Conservation (phyloP, 2,329 filamentous ascomycete genomes). For the Fusarium brachygibbosum region DNA sequence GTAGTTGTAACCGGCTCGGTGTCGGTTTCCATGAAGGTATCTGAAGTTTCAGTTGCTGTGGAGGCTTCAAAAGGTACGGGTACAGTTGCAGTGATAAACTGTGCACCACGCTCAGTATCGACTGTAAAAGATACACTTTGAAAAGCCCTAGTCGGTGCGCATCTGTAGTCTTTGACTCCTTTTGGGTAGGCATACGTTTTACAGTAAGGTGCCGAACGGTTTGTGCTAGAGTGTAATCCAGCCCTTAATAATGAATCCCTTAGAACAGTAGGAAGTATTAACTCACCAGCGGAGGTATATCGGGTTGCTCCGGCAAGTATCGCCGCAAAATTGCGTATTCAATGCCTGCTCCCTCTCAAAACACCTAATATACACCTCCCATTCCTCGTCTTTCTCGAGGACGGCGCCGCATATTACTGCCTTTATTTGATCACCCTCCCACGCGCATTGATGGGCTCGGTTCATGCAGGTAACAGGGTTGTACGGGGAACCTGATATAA, state of each 20-base stretch:
- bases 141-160: slow-evolving; percentile 3
- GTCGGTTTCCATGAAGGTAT: background rate
- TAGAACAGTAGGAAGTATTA: background rate
- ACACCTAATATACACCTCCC: background rate
- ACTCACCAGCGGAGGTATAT: background rate
- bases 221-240: slow-evolving; percentile 1
- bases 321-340: background rate
- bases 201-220: slow-evolving; percentile 11
- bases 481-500: background rate
- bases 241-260: background rate
- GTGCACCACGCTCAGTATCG: background rate
- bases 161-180: slow-evolving; percentile 15
- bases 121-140: background rate
- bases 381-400: background rate
- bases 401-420: background rate
- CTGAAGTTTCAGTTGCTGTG: background rate
- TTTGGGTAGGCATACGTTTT: slow-evolving; percentile 20
- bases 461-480: background rate
- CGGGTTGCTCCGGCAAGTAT: background rate
- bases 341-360: slow-evolving; percentile 1
- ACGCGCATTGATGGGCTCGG: background rate
- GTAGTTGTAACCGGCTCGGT: background rate
- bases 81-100: slow-evolving; percentile 1
- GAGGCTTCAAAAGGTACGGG: background rate
- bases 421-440: background rate